Evolutionary conservation across 2,329 filamentous ascomycete species (phyloP), one percentile per base, ranked within the genome.

Genomic region (Verticillium tricorpus): DNA sequence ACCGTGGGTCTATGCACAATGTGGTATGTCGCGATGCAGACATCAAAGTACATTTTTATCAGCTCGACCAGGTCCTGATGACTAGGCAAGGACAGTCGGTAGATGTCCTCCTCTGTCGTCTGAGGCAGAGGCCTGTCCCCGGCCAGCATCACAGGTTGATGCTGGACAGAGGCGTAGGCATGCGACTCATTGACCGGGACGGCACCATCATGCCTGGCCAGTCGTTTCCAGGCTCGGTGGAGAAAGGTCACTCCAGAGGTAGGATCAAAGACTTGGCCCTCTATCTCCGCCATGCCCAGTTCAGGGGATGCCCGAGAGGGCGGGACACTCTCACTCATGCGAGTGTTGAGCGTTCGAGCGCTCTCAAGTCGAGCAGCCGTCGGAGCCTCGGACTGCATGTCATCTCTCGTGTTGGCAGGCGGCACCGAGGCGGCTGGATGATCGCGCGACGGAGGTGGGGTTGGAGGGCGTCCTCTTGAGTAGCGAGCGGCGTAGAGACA

Each of bases 21-120:
- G 3, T 84, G 79, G 65, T 87, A 85, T 0, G 85, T 87, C 0
- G 85, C 83, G 22, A 85, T 82, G 7, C 83, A 85, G 61, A 83
- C 84, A 56, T 87, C 84, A 64, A 87, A 87, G 60, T 87, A 87
- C 7, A 84, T 73, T 8, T 77, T 74, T 5, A 87, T 71, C 2
- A 85, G 45, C 1, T 63, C 59, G 4, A 62, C 65, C 0, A 69
- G 61, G 7, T 73, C 74, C 1, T 71, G 69, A 7, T 74, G 71
- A 55, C 78, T 60, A 5, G 77, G 75, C 60, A 85, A 60, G 57
- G 73, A 63, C 63, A 79, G 71, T 3, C 70, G 67, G 5, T 68
- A 64, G 31, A 73, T 68, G 5, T 73, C 69, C 2, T 70, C 68
- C 2, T 74, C 64, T 11, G 63, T 62, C 3, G 65, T 62, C 0